Evolutionary conservation across 1,284 basidiomycete genomes (phyloP), one percentile per base, ranked within the genome.

Genomic region (Gomphus bonarii): DNA sequence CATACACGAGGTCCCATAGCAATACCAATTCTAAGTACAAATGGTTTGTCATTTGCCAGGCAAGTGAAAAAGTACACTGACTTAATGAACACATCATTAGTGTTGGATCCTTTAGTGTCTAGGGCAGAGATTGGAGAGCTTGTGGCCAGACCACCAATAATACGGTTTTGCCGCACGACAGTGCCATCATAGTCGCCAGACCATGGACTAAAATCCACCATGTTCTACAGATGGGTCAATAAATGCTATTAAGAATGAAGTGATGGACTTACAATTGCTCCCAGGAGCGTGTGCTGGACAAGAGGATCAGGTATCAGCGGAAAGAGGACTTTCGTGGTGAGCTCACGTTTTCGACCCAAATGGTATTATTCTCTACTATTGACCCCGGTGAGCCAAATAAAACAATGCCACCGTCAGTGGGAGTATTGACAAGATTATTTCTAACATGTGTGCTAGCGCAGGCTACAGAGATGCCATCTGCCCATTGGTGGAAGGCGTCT

Each of bases 391-490:
- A 72, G n/a, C 89, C 90, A 64, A 93, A 93, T 2, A 93, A 63
- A 1, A 92, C 91, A 55, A 91, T 87, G 2, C 84, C 88, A 10
- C 87, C 88, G 65, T 93, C 91, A 1, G 91, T 92, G 3, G 90
- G 76, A 58, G 78, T 80, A 61, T 79, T 76, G 55, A 94, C 73
- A 68, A 80, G 75, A 68, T 93, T 94, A 63, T 85, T 82, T 55
- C 78, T 78, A 36, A 93, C 77, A 40, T 80, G 62, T 60, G 80
- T 78, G 63, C 82, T 80, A 58, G 70, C 72, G 68, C 91, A 94
- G 54, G 81, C 82, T 57, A 92, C 67, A 61, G 85, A 89, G 65
- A 93, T 88, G 2, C 90, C 91, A 64, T 93, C 90, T 2, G 91
- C 86, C 91, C 89, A 92, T 65, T 88, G 69, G 62, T 81, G 77